Evolutionary conservation across 441 rosid species (phyloP).

Genomic region (Bruguiera hainesii): DNA sequence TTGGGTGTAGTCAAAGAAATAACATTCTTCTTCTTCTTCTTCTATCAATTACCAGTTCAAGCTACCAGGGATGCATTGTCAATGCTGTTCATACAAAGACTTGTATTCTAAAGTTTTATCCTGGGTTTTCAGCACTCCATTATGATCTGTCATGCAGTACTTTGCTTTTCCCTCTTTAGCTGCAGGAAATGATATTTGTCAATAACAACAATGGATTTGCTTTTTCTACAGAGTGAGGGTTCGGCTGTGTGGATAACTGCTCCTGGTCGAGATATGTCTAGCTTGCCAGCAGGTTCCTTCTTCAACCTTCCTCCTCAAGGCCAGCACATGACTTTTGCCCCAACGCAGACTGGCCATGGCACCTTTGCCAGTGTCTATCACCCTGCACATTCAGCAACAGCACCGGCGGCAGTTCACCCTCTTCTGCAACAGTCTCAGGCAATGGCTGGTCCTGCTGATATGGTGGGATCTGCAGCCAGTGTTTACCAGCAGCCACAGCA

Average conservation of each 20-base stretch:
- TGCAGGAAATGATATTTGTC: not conserved
- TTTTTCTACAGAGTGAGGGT: conserved; percentile 67
- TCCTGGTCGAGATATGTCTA: conserved; percentile 69
- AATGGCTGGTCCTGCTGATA: conserved; percentile 65
- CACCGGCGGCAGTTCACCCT: conserved; percentile 60
- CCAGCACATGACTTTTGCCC: conserved; percentile 77
- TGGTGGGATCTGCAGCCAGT: conserved; percentile 68
- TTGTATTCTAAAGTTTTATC: not conserved
- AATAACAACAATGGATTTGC: conserved; percentile 16
- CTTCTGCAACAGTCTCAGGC: conserved; percentile 81
- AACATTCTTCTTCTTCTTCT: not conserved
- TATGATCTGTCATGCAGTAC: not conserved
- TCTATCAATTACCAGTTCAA: not conserved
- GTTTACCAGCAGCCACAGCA: conserved; percentile 96
- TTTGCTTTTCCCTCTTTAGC: not conserved
- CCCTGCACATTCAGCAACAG: conserved; percentile 71
- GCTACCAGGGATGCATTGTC: not conserved
- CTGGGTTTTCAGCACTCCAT: not conserved
- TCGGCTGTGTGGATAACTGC: conserved; percentile 85
- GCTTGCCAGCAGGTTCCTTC: conserved; percentile 68
- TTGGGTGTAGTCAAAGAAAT: too few relatives aligned
- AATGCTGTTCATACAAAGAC: not conserved
- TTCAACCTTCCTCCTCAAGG: conserved; percentile 83
- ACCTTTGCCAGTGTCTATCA: conserved; percentile 66
- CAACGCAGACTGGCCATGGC: conserved; percentile 72